phyloP scores from a whole-genome alignment of 2,329 filamentous ascomycete genomes.

The Leptographium flavum region DNA sequence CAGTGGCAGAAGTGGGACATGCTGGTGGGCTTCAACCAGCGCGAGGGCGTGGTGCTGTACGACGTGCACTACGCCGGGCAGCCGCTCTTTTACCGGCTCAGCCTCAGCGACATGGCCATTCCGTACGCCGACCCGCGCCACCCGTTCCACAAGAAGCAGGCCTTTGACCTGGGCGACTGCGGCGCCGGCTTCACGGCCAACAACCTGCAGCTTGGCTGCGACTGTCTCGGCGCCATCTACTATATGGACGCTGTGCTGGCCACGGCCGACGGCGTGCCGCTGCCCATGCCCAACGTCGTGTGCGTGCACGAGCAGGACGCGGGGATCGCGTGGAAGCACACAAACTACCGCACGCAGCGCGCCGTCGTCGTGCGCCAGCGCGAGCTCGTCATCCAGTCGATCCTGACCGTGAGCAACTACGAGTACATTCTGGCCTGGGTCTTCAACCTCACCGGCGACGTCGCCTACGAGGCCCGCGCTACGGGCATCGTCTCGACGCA shows the following conservation, averaged over 20 bases:
- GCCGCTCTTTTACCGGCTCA: constrained; percentile 51
- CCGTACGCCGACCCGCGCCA: constrained; percentile 48
- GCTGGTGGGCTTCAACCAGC: constrained; percentile 52
- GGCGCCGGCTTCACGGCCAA: constrained; percentile 55
- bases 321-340: constrained; percentile 59
- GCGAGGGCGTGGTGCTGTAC: constrained; percentile 58
- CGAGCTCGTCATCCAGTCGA: constrained; percentile 52
- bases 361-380: constrained; percentile 46
- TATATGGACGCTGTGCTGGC: constrained; percentile 44
- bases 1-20: constrained; percentile 58
- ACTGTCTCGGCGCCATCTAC: constrained; percentile 53
- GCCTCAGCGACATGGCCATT: constrained; percentile 56
- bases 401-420: constrained; percentile 57
- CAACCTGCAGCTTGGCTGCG: constrained; percentile 53
- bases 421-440: constrained; percentile 43
- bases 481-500: constrained; percentile 48
- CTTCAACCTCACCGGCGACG: constrained; percentile 47
- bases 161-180: constrained; percentile 59
- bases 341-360: constrained; percentile 50
- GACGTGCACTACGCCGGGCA: constrained; percentile 54
- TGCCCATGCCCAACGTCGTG: constrained; percentile 37
- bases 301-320: constrained; percentile 60
- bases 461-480: constrained; percentile 48
- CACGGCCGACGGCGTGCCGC: constrained; percentile 33
- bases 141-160: constrained; percentile 56